These are phyloP conservation scores for Pelagophyceae sp. DNA, from an alignment of 352 stramenopile species.

Conservation along the genomic window DNA sequence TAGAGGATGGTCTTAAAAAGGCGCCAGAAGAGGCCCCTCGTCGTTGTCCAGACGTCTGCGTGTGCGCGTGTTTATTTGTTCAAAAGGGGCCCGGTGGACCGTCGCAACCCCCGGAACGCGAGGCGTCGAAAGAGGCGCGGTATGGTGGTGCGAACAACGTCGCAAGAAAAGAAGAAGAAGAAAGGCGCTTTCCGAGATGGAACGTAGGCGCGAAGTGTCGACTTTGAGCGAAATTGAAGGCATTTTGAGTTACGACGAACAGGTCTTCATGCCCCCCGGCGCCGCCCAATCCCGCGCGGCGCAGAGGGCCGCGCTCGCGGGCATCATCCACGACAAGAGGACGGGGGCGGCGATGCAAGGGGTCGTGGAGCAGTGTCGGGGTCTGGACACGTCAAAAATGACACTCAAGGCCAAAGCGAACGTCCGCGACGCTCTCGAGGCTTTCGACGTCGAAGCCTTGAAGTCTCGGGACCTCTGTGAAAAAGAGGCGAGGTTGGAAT, in stretches of 20 bases:
- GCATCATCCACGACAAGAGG: conserved; percentile 53
- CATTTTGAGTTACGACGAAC: conserved; percentile 21
- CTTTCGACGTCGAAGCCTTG: conserved; percentile 37
- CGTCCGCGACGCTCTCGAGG: conserved; percentile 18
- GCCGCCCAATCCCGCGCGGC: conserved; percentile 22
- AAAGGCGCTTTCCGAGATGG: too few relatives aligned
- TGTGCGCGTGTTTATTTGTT: too few relatives aligned
- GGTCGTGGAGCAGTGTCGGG: conserved; percentile 29
- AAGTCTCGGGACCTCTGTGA: conserved; percentile 49
- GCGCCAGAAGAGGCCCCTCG: too few relatives aligned
- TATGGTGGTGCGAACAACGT: too few relatives aligned
- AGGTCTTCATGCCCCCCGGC: conserved; percentile 32
- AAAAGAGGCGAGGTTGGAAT: conserved; percentile 32
- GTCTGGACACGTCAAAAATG: conserved; percentile 27
- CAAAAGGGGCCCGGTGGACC: too few relatives aligned
- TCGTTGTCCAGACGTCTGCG: too few relatives aligned
- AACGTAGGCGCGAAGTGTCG: not conserved
- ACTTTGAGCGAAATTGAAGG: not conserved
- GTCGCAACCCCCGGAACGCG: too few relatives aligned
- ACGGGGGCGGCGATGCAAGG: conserved; percentile 43
- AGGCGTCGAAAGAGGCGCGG: too few relatives aligned
- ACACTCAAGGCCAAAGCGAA: conserved; percentile 9
- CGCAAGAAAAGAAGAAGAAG: too few relatives aligned
- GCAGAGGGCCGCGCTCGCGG: conserved; percentile 44
- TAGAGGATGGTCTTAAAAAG: too few relatives aligned